These are phyloP conservation scores for Pichia norvegensis DNA, from an alignment of 1,139 yeast species.

Conservation along the genomic window DNA sequence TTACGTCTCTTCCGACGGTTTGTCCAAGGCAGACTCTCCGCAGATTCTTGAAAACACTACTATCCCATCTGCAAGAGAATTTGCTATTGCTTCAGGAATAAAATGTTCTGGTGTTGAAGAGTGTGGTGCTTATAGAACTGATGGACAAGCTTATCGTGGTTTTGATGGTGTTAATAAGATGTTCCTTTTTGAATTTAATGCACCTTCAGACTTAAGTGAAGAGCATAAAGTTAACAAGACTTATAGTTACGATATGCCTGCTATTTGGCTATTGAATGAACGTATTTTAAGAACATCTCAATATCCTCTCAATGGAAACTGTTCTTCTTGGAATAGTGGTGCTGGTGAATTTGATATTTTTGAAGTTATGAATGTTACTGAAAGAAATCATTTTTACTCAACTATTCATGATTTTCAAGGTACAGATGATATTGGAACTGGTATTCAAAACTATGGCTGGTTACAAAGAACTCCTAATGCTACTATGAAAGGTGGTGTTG, in stretches of 20 bases:
- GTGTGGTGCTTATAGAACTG: conserved; percentile 68
- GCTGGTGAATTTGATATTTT: conserved; percentile 81
- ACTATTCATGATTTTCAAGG: conserved; percentile 74
- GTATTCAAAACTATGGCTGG: conserved; percentile 52
- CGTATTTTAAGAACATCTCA: conserved; percentile 75
- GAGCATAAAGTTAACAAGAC: conserved; percentile 28
- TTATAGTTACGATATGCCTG: conserved; percentile 57
- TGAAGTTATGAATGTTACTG: conserved; percentile 52
- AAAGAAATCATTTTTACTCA: conserved; percentile 47
- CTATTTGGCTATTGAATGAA: conserved; percentile 71
- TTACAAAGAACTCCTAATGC: conserved; percentile 42
- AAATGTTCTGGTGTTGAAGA: conserved; percentile 45
- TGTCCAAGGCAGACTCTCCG: conserved; percentile 34
- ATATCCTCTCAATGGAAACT: conserved; percentile 51
- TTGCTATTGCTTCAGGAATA: conserved; percentile 49
- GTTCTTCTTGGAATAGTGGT: conserved; percentile 72
- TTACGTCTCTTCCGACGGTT: conserved; percentile 41
- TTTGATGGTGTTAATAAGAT: conserved; percentile 58
- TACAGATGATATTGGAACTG: conserved; percentile 48
- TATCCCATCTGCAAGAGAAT: conserved; percentile 52
- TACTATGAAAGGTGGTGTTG: conserved; percentile 63
- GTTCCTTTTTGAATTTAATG: conserved; percentile 63
- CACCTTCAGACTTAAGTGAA: conserved; percentile 41
- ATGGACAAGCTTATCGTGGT: conserved; percentile 69
- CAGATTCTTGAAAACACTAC: conserved; percentile 44